Base-by-base conservation (phyloP, 768 basidiomycete genomes). In the Collybia mongolica region DNA sequence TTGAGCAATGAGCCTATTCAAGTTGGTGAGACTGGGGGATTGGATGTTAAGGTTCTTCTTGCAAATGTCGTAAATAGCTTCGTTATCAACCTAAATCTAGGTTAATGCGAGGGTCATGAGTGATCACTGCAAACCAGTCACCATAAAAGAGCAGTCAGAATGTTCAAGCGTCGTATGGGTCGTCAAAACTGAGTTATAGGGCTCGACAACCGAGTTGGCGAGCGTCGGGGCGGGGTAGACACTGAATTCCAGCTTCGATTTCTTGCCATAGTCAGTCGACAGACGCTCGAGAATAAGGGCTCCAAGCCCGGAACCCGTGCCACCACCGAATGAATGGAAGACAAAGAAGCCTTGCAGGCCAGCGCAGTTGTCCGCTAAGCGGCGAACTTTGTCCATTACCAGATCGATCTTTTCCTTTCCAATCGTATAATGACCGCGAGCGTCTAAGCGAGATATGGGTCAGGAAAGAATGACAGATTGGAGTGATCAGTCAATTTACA, bases 131-230 rank as follows among this genome's bases (percentile, higher is more conserved):
- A 32, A 48, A 32, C 44, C 19, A 50, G 74, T 28, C 54, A 84
- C 96, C 96, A 98, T 97, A 82, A 98, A 98, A 22, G 96, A 98
- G 72, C 96, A 98, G 72, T 98, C 96, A 15, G 94, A 96, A 73
- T 98, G 94, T 73, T 98, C 96, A 40, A 98, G 86, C 23, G 96
- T 98, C 48, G 95, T 97, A 76, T 98, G 96, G 35, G 96, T 98
- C 40, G 96, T 98, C 62, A 98, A 74, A 44, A 96, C 90, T 8
- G 89, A 86, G 81, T 98, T 98, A 79, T 98, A 98, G 1, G 96
- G 96, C 74, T 98, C 96, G 23, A 98, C 96, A 46, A 98, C 91
- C 9, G 95, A 96, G 72, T 86, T 94, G 24, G 92, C 88, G 67
- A 95, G 80, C 62, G 89, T 88, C 9, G 94, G 94, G 5, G 94